Conservation (phyloP, 2,329 filamentous ascomycete genomes). For the Colletotrichum filicis region DNA sequence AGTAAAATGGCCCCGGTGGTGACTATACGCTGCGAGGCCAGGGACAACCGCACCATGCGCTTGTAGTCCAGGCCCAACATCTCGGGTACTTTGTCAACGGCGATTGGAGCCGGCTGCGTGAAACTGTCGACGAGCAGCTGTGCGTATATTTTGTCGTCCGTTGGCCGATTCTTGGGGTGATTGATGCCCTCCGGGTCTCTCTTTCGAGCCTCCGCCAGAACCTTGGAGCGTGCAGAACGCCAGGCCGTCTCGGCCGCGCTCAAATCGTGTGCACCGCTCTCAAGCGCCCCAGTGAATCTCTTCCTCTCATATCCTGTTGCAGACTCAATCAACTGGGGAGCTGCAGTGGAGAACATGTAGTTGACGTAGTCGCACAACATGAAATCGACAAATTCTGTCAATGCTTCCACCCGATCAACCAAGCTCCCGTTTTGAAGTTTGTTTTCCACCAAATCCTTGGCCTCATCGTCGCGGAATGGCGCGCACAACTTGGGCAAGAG, state of each 20-base stretch:
- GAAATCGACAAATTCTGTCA: constrained; percentile 80
- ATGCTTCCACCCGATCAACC: constrained; percentile 79
- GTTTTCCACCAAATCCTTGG: constrained; percentile 74
- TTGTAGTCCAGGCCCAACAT: constrained; percentile 77
- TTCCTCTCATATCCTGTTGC: constrained; percentile 80
- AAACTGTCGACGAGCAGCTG: constrained; percentile 81
- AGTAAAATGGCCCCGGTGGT: constrained; percentile 80
- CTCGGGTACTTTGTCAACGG: constrained; percentile 72
- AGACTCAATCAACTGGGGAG: constrained; percentile 77
- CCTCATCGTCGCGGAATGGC: constrained; percentile 81
- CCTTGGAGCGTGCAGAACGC: constrained; percentile 70
- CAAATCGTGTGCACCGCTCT: constrained; percentile 64
- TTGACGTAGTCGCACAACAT: constrained; percentile 87
- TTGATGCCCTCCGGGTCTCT: constrained; percentile 77
- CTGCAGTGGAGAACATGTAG: constrained; percentile 78
- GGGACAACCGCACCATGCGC: constrained; percentile 62
- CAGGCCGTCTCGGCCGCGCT: constrained; percentile 73
- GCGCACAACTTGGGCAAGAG: constrained; percentile 84
- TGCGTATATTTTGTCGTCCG: constrained; percentile 77
- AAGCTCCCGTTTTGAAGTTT: constrained; percentile 70
- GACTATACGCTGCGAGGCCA: constrained; percentile 66
- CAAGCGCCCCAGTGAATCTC: constrained; percentile 74
- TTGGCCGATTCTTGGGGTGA: constrained; percentile 70
- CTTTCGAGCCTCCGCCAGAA: constrained; percentile 72
- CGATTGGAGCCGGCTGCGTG: constrained; percentile 70